These are phyloP conservation scores for Arthroderma sp. DNA, from an alignment of 2,329 filamentous ascomycete species.

Conservation along the genomic window DNA sequence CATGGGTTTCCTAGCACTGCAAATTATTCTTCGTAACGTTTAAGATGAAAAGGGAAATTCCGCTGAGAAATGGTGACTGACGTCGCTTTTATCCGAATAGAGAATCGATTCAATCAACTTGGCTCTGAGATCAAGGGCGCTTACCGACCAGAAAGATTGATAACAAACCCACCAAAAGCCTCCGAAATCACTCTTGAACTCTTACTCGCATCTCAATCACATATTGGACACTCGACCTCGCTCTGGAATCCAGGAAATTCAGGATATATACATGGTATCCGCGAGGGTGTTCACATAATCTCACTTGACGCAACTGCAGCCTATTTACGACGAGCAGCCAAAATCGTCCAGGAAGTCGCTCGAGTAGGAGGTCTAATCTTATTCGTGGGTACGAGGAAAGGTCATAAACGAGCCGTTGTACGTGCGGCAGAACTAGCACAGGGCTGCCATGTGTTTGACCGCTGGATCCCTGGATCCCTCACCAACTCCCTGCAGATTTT, in stretches of 20 bases:
- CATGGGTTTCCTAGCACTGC: neutral
- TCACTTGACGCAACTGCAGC: slow-evolving; percentile 78
- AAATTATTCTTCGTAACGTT: neutral
- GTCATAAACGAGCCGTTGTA: slow-evolving; percentile 70
- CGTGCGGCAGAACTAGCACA: slow-evolving; percentile 64
- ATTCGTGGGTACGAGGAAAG: slow-evolving; percentile 76
- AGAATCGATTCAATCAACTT: slow-evolving; percentile 22
- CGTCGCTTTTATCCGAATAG: slow-evolving; percentile 15
- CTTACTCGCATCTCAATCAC: slow-evolving; percentile 72
- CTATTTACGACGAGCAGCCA: slow-evolving; percentile 82
- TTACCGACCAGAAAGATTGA: slow-evolving; percentile 26
- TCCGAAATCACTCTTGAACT: slow-evolving; percentile 81
- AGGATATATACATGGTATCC: slow-evolving; percentile 83
- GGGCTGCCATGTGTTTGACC: slow-evolving; percentile 79
- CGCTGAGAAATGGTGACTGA: neutral
- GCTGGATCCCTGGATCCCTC: slow-evolving; percentile 83
- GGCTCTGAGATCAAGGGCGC: slow-evolving; percentile 21
- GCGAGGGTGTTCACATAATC: slow-evolving; percentile 85
- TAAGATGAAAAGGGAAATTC: neutral
- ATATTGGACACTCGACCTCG: slow-evolving; percentile 81
- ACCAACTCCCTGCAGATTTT: slow-evolving; percentile 90
- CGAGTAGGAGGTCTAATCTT: slow-evolving; percentile 73
- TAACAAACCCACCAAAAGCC: slow-evolving; percentile 61
- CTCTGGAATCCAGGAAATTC: slow-evolving; percentile 93
- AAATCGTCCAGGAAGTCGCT: slow-evolving; percentile 77